Percentiles rank a stretch among this genome's conserved stretches.
These are phyloP conservation scores for Microbotryum silenes-acaulis DNA, from an alignment of 1,284 basidiomycete species.

Conservation along the genomic window DNA sequence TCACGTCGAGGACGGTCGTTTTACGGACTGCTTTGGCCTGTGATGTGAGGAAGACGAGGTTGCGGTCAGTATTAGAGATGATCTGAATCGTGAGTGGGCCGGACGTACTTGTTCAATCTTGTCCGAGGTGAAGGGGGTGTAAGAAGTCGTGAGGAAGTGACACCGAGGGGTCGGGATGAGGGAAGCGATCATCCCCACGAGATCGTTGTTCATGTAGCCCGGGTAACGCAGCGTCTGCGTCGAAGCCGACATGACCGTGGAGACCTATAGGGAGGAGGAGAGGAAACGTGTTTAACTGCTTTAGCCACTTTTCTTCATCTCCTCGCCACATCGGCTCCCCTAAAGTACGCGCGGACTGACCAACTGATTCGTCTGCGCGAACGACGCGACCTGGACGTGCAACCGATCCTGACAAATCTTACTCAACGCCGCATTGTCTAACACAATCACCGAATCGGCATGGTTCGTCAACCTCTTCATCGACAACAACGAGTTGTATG, in stretches of 20 bases:
- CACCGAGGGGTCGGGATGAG: conserved; percentile 97
- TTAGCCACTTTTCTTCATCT: no score
- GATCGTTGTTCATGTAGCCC: conserved; percentile 99
- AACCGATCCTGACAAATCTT: conserved; percentile 58
- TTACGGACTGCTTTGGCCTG: conserved; percentile 81
- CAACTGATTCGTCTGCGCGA: conserved; percentile 90
- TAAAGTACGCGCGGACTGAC: conserved; percentile 46
- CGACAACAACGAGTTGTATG: conserved; percentile 92
- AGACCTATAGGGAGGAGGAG: no score
- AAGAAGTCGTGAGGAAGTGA: conserved; percentile 99
- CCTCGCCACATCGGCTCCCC: not conserved
- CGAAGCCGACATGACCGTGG: conserved; percentile 93
- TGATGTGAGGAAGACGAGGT: not conserved
- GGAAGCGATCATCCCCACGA: conserved; percentile 93
- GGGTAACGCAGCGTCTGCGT: conserved; percentile 97
- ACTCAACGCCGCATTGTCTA: conserved; percentile 95
- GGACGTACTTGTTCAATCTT: conserved; percentile 65
- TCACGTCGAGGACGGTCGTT: conserved; percentile 94
- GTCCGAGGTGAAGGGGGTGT: conserved; percentile 96
- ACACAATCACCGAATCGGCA: conserved; percentile 92
- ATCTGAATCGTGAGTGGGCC: not conserved
- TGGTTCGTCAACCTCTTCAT: conserved; percentile 91
- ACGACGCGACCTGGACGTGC: conserved; percentile 82
- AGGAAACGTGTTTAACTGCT: no score
- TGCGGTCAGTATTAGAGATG: not conserved